These are phyloP conservation scores for Geum urbanum DNA, from an alignment of 306 rosid genomes.

Conservation along the genomic window DNA sequence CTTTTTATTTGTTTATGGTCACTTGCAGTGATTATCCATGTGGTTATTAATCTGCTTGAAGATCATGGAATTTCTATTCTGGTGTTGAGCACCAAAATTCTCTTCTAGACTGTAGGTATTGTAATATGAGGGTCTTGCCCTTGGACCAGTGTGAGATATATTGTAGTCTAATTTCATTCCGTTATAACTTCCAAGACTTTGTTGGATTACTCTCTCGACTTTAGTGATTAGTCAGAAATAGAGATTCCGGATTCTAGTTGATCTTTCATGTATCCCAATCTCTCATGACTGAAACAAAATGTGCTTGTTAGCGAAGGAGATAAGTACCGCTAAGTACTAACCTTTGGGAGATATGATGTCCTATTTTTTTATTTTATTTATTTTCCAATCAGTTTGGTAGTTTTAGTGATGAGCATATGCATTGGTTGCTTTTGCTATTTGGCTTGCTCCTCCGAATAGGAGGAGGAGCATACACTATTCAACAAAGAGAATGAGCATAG, in stretches of 20 bases:
- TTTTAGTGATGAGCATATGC: no score
- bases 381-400: no score
- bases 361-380: no score
- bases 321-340: neutral
- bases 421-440: no score
- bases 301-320: conserved; percentile 1
- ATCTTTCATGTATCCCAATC: neutral
- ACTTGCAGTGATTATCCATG: conserved; percentile 12
- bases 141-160: conserved; percentile 20
- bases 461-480: no score
- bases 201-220: neutral
- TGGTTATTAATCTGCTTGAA: conserved; percentile 24
- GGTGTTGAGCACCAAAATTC: conserved; percentile 14
- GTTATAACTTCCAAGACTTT: conserved; percentile 12
- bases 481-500: no score
- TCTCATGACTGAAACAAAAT: neutral
- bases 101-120: conserved; percentile 22
- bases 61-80: conserved; percentile 9
- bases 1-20: conserved; percentile 5
- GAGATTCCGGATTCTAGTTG: neutral
- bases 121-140: conserved; percentile 11
- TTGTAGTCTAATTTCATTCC: conserved; percentile 10
- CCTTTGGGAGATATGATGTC: neutral
- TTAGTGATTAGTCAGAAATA: neutral
- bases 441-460: no score